Evolutionary conservation across 2,329 filamentous ascomycete species (phyloP), one percentile per base, ranked within the genome.

Genomic region (Nemania sp.): DNA sequence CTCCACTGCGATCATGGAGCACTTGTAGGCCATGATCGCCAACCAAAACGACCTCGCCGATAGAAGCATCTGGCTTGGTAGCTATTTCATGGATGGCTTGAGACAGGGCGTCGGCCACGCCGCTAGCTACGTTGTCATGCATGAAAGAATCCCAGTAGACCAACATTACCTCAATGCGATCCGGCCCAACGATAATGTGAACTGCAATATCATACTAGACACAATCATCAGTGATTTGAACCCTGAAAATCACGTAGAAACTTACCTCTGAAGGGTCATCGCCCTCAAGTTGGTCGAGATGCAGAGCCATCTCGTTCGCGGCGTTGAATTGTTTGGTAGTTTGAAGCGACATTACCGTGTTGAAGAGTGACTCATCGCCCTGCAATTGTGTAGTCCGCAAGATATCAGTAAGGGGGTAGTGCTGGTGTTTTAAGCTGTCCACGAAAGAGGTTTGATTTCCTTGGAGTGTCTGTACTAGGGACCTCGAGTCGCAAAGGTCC

Each of bases 311-410:
- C 17, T 17, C 9, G 24, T 23, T 39, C n/a, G 22, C 9, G 20
- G n/a, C 20, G n/a, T 23, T 14, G 11, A n/a, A n/a, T n/a, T 15
- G 17, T 7, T 22, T 28, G 11, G 31, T 49, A 42, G 22, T 67
- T 63, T 20, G 61, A 52, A 26, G 31, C 17, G 45, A 49, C n/a
- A 54, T 36, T 26, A 23, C 47, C 6, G 52, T 55, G 30, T 55
- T 55, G 42, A 55, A 55, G 2, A 54, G 46, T 5, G 52, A 33
- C 19, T 17, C 19, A 15, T 37, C 34, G 6, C 34, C 26, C 12
- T 15, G 52, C 23, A 34, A 12, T 5, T 14, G 14, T 12, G 52
- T 11, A 19, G 51, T 22, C 15, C 15, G 31, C 19, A 41, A 22
- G 15, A 54, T 34, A 23, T 49, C 34, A 6, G 28, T 7, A 6